Evolutionary conservation across 176 grass and related monocot species (phyloP).

Genomic region (Aegilops tauschii): DNA sequence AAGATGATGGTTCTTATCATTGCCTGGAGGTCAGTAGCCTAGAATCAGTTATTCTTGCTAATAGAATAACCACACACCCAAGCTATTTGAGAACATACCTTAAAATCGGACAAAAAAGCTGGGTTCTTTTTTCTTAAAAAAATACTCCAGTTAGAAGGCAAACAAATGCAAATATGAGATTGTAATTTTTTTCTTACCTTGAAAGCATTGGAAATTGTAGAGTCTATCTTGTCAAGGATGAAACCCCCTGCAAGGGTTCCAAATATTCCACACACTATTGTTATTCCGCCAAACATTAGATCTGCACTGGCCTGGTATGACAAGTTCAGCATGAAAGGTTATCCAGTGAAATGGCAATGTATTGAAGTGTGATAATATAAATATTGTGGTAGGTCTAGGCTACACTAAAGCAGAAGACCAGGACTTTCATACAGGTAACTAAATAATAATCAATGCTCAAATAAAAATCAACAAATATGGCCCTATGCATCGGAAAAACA

Average conservation of each 20-base stretch:
- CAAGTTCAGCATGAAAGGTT: slow-evolving; percentile 38
- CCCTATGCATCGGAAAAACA: neutral
- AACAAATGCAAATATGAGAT: neutral
- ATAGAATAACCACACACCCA: neutral
- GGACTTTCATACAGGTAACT: neutral
- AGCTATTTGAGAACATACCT: slow-evolving; percentile 7
- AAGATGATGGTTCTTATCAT: neutral
- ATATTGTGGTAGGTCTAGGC: slow-evolving; percentile 7
- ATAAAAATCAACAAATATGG: neutral
- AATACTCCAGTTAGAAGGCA: neutral
- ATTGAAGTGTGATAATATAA: neutral
- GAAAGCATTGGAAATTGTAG: slow-evolving; percentile 93
- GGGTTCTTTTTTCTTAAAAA: neutral
- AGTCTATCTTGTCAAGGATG: slow-evolving; percentile 74
- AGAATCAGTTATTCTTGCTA: neutral
- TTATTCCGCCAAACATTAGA: slow-evolving; percentile 95
- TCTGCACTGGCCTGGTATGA: slow-evolving; percentile 79
- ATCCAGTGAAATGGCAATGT: neutral
- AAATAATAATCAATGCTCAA: neutral
- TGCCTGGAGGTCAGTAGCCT: too few relatives aligned
- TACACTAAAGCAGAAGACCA: neutral
- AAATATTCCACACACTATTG: slow-evolving; percentile 94
- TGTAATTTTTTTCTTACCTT: slow-evolving; percentile 56
- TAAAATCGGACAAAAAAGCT: neutral
- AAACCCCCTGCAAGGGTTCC: slow-evolving; percentile 92